Base-by-base conservation (phyloP, 805 yeast genomes). In the Candida hispaniensis region DNA sequence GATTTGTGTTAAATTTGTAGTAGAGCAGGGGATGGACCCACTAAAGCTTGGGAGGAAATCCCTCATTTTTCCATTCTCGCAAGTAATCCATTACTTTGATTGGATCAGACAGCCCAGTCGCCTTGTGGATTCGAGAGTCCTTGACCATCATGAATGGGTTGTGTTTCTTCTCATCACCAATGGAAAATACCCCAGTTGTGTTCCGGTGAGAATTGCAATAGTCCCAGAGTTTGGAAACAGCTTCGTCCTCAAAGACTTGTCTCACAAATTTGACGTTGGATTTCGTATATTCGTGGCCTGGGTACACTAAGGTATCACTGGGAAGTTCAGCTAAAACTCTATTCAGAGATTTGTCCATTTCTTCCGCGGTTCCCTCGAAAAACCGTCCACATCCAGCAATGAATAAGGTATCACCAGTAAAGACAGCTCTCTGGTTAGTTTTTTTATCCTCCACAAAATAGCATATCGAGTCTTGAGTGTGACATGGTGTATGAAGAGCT, bases 401-500 rank as follows among this genome's bases (percentile, higher is more conserved):
- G 59, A 91, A 91, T 26, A 91, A 63, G 0, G 98, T 91, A 57
- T 91, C 99, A 8, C 99, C 99, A 0, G 96, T 82, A 59, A 91
- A 83, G 2, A 91, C 85, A 3, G 79, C 85, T 44, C 64, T 65
- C 46, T 83, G 72, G 12, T 17, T 16, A 1, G 85, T 71, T 20
- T 55, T 52, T n/a, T 54, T 46, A 52, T 88, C 97, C 29, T 62
- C 61, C 0, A 71, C 83, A 47, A 58, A 79, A 57, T 83, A 91
- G 52, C 97, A 88, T 41, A 91, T 80, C 3, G 94, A 82, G 58
- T 91, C 99, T 57, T 79, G 91, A 0, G 99, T 91, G 56, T 91
- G 99, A 53, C 99, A 91, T 4, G 99, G 98, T 0, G 99, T 91
- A 57, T 88, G 88, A 23, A 88, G 63, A 1, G 95, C 93, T 2